Evolutionary conservation across 441 rosid genomes (phyloP).

Genomic region (Populus hybrid): DNA sequence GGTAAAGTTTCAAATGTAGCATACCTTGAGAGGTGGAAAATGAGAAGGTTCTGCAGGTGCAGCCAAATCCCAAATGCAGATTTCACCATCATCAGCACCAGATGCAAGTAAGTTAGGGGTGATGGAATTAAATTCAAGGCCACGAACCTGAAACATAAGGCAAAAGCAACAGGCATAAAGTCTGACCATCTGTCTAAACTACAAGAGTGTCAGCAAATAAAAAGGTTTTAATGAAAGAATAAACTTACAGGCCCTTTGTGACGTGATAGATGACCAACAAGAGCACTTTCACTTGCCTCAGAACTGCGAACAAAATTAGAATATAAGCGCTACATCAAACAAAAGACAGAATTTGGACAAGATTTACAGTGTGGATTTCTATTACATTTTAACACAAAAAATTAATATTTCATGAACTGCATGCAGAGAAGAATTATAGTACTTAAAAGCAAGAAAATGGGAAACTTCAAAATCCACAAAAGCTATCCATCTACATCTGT

Average conservation of each 20-base stretch:
- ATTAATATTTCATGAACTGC: neutral
- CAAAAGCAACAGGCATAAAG: slow-evolving; percentile 10
- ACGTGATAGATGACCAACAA: slow-evolving; percentile 68
- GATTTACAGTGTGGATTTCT: neutral
- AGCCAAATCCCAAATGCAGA: slow-evolving; percentile 91
- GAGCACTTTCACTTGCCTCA: slow-evolving; percentile 53
- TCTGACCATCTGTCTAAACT: slow-evolving; percentile 13
- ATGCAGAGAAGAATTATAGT: neutral
- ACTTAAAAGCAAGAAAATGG: neutral
- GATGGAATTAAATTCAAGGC: slow-evolving; percentile 81
- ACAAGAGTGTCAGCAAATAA: neutral
- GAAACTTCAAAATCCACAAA: neutral
- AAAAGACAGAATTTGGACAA: neutral
- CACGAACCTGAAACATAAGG: slow-evolving; percentile 68
- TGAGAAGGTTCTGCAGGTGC: slow-evolving; percentile 76
- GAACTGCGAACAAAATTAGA: slow-evolving; percentile 43
- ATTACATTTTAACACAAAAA: no score
- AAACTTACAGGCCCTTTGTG: slow-evolving; percentile 95
- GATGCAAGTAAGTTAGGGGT: slow-evolving; percentile 88
- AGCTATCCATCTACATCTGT: neutral
- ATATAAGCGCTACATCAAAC: neutral
- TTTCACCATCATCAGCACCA: slow-evolving; percentile 98
- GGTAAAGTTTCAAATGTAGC: neutral
- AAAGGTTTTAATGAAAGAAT: neutral
- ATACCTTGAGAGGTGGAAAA: slow-evolving; percentile 87